These are phyloP conservation scores for Paecilomyces sp. DNA, from an alignment of 2,329 filamentous ascomycete species.

Conservation along the genomic window DNA sequence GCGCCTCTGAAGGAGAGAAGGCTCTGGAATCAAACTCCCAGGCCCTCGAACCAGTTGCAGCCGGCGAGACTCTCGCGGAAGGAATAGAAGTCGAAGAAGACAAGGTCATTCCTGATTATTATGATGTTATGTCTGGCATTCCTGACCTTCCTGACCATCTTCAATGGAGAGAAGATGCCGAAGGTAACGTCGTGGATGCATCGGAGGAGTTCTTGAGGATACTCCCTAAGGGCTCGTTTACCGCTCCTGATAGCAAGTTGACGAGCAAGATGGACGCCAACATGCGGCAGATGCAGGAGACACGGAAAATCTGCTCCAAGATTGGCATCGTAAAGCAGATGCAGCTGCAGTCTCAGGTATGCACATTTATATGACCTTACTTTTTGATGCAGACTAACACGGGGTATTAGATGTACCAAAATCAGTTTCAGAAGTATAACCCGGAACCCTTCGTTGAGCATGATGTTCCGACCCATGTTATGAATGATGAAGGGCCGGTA, in stretches of 20 bases:
- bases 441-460: slow-evolving; percentile 80
- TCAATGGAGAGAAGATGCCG: slow-evolving; percentile 81
- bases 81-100: slow-evolving; percentile 90
- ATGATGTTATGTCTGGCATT: slow-evolving; percentile 76
- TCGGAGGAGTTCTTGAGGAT: slow-evolving; percentile 77
- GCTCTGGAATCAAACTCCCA: slow-evolving; percentile 38
- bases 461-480: slow-evolving; percentile 82
- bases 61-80: slow-evolving; percentile 75
- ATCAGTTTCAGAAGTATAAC: slow-evolving; percentile 96
- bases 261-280: slow-evolving; percentile 80
- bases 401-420: slow-evolving; percentile 71
- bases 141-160: slow-evolving; percentile 74
- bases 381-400: slow-evolving; percentile 7
- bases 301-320: slow-evolving; percentile 89
- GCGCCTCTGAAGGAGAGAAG: slow-evolving; percentile 49
- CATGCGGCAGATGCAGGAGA: slow-evolving; percentile 92
- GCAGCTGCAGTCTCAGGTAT: slow-evolving; percentile 92
- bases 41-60: slow-evolving; percentile 42
- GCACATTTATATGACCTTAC: slow-evolving; percentile 12
- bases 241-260: slow-evolving; percentile 65
- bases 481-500: slow-evolving; percentile 79
- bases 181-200: slow-evolving; percentile 83
- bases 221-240: slow-evolving; percentile 68
- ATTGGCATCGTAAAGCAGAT: slow-evolving; percentile 98
- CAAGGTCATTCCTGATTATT: slow-evolving; percentile 84